phyloP scores from a whole-genome alignment of 306 rosid genomes.

The Acacia acuminata region DNA sequence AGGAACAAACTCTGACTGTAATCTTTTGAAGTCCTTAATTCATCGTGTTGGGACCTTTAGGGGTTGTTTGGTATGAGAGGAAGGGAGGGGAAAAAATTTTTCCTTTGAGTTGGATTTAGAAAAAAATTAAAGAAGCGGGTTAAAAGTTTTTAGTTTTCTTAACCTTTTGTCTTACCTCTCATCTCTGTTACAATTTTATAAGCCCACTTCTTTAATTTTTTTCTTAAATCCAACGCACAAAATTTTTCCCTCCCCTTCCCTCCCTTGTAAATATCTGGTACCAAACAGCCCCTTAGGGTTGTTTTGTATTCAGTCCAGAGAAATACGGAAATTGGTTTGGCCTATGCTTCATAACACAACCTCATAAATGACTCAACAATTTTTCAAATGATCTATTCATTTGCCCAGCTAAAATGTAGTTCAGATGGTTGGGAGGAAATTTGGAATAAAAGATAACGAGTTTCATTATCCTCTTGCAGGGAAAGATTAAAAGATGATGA shows the following conservation, averaged over 20 bases:
- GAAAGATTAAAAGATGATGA: not conserved
- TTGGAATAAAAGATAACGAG: not conserved
- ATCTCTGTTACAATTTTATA: too few relatives aligned
- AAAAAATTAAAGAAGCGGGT: too few relatives aligned
- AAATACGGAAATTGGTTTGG: not conserved
- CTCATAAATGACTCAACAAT: slow-evolving; percentile 18
- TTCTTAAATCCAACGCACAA: too few relatives aligned
- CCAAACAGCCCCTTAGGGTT: not conserved
- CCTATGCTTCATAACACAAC: not conserved
- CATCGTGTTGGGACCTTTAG: not conserved
- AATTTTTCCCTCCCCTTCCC: too few relatives aligned
- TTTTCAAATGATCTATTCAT: slow-evolving; percentile 18
- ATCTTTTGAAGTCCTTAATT: not conserved
- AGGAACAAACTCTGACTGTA: not conserved
- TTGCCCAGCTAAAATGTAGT: not conserved
- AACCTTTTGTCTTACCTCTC: too few relatives aligned
- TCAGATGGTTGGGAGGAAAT: not conserved
- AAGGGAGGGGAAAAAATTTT: too few relatives aligned
- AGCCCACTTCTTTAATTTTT: too few relatives aligned
- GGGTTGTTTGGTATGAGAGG: not conserved
- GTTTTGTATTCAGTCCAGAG: not conserved
- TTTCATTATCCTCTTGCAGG: not conserved
- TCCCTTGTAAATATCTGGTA: too few relatives aligned
- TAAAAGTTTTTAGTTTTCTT: too few relatives aligned
- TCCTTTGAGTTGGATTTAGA: too few relatives aligned